Percentiles rank a stretch among this genome's conserved stretches.
phyloP scores from a whole-genome alignment of 768 basidiomycete species.

The Agaricus sinodeliciosus region DNA sequence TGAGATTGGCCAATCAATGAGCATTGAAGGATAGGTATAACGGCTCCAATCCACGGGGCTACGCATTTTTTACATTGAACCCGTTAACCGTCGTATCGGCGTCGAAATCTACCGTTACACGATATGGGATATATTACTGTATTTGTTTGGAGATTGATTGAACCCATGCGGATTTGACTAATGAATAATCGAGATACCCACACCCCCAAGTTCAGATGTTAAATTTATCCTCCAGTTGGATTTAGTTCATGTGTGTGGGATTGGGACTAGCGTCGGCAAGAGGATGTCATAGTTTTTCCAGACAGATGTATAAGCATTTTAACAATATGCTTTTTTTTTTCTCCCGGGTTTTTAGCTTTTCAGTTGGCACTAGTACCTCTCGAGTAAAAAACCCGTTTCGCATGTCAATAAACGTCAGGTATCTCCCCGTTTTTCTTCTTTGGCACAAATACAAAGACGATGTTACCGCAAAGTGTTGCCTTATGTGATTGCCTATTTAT shows the following conservation, averaged over 20 bases:
- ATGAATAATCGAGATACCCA: slow-evolving; percentile 1
- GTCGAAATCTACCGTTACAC: background rate
- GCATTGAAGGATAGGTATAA: too few species aligned
- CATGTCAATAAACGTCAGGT: too few species aligned
- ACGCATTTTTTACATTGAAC: too few species aligned
- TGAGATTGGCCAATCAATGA: too few species aligned
- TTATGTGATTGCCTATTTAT: too few species aligned
- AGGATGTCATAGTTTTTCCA: background rate
- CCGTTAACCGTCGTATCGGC: too few species aligned
- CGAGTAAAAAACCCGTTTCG: too few species aligned
- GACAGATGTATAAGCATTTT: background rate
- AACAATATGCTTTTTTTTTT: background rate
- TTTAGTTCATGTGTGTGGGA: background rate
- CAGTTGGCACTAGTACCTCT: too few species aligned
- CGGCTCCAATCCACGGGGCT: too few species aligned
- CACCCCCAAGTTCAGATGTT: background rate
- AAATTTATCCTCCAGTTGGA: background rate
- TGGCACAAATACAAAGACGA: too few species aligned
- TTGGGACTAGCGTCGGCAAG: background rate
- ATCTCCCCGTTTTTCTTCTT: too few species aligned
- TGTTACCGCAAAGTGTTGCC: too few species aligned
- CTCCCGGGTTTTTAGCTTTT: background rate
- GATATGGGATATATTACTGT: background rate
- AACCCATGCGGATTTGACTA: background rate
- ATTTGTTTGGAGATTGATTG: background rate